Percentiles rank a stretch among this genome's conserved stretches.
Evolutionary conservation across 2,329 filamentous ascomycete species (phyloP).

Genomic region (Thielaviopsis cerberus): DNA sequence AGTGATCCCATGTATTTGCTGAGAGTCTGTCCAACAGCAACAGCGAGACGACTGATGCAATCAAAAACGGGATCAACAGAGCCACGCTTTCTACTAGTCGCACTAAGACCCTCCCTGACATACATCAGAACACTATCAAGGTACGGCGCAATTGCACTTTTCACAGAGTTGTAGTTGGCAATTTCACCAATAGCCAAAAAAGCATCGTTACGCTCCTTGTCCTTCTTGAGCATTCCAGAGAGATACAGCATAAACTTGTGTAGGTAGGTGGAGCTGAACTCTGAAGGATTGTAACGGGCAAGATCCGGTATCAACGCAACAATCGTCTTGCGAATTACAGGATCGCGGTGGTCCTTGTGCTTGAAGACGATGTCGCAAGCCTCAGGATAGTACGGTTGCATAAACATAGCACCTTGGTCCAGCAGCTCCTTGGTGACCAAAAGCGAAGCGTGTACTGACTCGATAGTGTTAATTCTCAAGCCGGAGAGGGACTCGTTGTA

Average conservation of each 20-base stretch:
- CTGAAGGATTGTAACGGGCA: constrained; percentile 76
- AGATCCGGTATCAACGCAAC: constrained; percentile 82
- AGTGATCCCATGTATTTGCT: constrained; percentile 97
- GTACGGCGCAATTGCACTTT: constrained; percentile 85
- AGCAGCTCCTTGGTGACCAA: constrained; percentile 84
- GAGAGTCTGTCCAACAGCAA: constrained; percentile 85
- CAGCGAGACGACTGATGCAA: constrained; percentile 89
- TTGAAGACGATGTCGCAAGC: constrained; percentile 83
- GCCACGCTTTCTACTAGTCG: constrained; percentile 51
- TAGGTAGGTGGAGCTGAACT: constrained; percentile 73
- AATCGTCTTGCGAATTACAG: constrained; percentile 72
- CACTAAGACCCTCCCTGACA: constrained; percentile 73
- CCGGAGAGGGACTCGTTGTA: constrained; percentile 70
- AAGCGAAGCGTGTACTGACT: constrained; percentile 84
- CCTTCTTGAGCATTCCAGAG: constrained; percentile 80
- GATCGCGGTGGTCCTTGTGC: constrained; percentile 82
- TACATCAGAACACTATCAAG: constrained; percentile 86
- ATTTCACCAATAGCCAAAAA: constrained; percentile 94
- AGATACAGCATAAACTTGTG: constrained; percentile 96
- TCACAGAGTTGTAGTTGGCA: constrained; percentile 88
- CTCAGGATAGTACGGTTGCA: constrained; percentile 85
- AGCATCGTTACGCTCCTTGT: constrained; percentile 82
- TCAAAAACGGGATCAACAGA: constrained; percentile 74
- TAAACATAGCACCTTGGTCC: constrained; percentile 94
- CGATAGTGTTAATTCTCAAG: constrained; percentile 61